Evolutionary conservation across 2,329 filamentous ascomycete species (phyloP).

Genomic region (Fusarium sp.): DNA sequence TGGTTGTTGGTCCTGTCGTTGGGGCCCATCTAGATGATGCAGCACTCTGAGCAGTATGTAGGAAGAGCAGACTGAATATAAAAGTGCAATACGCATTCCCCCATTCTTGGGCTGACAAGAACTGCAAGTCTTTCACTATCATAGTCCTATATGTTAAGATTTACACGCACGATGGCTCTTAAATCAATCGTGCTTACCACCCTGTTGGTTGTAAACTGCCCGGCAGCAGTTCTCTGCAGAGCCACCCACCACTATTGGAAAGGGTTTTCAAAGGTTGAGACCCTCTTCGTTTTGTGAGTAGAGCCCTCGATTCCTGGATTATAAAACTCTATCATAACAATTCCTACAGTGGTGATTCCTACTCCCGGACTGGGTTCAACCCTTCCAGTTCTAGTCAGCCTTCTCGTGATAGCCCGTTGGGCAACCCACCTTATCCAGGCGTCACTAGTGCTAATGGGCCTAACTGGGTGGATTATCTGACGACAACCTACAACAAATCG

Average conservation of each 20-base stretch:
- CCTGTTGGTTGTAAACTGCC: background rate
- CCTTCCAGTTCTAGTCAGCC: background rate
- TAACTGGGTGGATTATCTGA: background rate
- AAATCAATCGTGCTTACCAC: background rate
- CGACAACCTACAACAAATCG: background rate
- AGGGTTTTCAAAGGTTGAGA: background rate
- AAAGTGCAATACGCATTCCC: background rate
- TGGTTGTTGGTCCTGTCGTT: background rate
- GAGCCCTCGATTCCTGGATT: rapidly evolving
- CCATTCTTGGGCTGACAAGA: background rate
- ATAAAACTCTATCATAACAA: background rate
- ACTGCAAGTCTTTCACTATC: background rate
- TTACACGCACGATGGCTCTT: background rate
- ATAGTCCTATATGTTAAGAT: background rate
- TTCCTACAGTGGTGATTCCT: background rate
- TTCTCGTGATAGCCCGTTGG: background rate
- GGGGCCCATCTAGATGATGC: background rate
- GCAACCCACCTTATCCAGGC: background rate
- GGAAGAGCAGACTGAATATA: background rate
- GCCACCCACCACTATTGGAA: background rate
- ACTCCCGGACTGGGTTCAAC: background rate
- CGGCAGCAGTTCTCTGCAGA: background rate
- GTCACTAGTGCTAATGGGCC: background rate
- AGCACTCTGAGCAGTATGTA: background rate
- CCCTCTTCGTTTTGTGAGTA: background rate